These are phyloP conservation scores for Phaffomyces opuntiae DNA, from an alignment of 805 yeast genomes.

Conservation along the genomic window DNA sequence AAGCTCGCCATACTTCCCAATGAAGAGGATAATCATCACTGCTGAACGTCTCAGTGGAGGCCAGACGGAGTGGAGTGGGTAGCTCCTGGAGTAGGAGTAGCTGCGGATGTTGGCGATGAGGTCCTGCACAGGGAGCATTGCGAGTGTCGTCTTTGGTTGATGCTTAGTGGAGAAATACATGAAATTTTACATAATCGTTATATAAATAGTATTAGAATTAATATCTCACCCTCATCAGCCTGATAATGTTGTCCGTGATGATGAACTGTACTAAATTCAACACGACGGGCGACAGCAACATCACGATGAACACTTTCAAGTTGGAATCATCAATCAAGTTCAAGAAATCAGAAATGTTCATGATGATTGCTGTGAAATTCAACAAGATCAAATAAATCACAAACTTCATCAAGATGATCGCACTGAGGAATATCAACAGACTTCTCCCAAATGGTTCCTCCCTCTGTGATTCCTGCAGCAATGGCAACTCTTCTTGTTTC, in stretches of 20 bases:
- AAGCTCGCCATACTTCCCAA: constrained; percentile 67
- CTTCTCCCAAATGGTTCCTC: constrained; percentile 46
- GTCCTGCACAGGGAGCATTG: constrained; percentile 5
- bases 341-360: constrained; percentile 54
- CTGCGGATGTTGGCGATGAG: constrained; percentile 15
- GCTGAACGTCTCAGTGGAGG: constrained; percentile 71
- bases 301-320: constrained; percentile 79
- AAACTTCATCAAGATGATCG: constrained; percentile 57
- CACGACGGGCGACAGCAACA: constrained; percentile 71
- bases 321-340: constrained; percentile 49
- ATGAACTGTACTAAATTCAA: constrained; percentile 71
- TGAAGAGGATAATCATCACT: constrained; percentile 67
- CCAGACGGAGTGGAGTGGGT: constrained; percentile 49
- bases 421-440: constrained; percentile 55
- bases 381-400: constrained; percentile 50
- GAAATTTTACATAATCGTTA: too few relatives aligned
- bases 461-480: neutral
- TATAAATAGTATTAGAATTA: neutral
- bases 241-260: constrained; percentile 68
- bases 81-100: constrained; percentile 11
- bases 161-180: too few relatives aligned
- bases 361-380: constrained; percentile 35
- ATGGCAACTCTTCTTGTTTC: constrained; percentile 42
- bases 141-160: too few relatives aligned
- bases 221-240: constrained; percentile 19